Conservation (phyloP, 176 grass and related monocot species). For the Urochloa ruziziensis region DNA sequence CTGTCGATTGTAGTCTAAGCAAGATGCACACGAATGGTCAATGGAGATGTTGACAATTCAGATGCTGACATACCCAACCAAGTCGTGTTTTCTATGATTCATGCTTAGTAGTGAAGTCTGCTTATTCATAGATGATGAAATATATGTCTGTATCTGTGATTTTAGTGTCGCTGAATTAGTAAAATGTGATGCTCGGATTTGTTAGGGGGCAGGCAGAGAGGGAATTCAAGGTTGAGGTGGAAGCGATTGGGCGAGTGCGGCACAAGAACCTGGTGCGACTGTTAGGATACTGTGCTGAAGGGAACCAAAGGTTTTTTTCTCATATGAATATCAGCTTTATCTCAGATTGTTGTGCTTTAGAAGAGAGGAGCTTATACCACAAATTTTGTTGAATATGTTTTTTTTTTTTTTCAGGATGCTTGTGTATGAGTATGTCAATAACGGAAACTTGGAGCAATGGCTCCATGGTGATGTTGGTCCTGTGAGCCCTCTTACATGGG, state of each 20-base stretch:
- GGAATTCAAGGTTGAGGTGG: constrained; percentile 99
- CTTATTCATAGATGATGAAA: constrained; percentile 2
- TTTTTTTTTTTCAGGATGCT: constrained; percentile 65
- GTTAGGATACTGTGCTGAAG: constrained; percentile 93
- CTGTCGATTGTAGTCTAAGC: constrained; percentile 28
- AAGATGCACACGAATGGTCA: constrained; percentile 21
- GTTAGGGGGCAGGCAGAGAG: constrained; percentile 92
- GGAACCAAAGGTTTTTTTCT: constrained; percentile 77
- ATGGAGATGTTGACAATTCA: constrained; percentile 36
- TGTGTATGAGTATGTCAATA: constrained; percentile 90
- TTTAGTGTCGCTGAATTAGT: constrained; percentile 27
- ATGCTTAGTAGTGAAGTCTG: constrained; percentile 28
- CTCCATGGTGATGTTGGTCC: constrained; percentile 93
- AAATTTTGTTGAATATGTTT: constrained; percentile 23
- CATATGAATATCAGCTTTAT: neutral
- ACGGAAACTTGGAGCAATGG: constrained; percentile 98
- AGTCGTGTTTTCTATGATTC: constrained; percentile 4
- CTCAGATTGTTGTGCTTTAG: constrained; percentile 5
- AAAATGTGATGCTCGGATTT: constrained; percentile 32
- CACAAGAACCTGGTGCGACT: constrained; percentile 97
- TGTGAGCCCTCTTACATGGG: constrained; percentile 89
- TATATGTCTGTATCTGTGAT: constrained; percentile 9
- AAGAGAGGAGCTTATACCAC: constrained; percentile 6
- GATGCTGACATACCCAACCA: constrained; percentile 12
- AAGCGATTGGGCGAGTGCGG: constrained; percentile 91